A percentile compares a stretch with the other conserved stretches of the same genome.
Conservation (phyloP, 2,329 filamentous ascomycete genomes). For the Fusarium marasasianum region DNA sequence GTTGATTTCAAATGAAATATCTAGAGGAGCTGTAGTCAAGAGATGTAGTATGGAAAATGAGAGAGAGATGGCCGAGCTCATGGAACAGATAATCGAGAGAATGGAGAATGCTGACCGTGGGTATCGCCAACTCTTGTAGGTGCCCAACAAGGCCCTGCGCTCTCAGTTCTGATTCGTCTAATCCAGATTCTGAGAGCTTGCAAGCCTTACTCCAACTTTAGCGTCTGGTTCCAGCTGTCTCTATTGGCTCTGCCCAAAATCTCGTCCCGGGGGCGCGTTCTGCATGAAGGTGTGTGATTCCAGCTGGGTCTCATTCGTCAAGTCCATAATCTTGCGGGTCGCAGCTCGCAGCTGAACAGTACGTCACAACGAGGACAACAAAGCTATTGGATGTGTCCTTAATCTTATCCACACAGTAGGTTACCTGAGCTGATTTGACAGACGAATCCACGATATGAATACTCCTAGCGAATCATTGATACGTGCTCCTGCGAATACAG, state of each 20-base stretch:
- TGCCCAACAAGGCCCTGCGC: neutral
- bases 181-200: neutral
- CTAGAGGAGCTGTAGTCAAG: rapidly evolving
- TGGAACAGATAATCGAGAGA: too few species aligned
- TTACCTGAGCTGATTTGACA: rapidly evolving
- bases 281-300: rapidly evolving
- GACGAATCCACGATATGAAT: neutral
- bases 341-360: rapidly evolving
- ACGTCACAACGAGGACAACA: too few species aligned
- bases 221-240: too few species aligned
- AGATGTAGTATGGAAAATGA: too few species aligned
- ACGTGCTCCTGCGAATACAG: too few species aligned
- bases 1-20: rapidly evolving
- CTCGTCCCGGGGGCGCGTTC: rapidly evolving
- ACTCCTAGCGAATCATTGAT: too few species aligned
- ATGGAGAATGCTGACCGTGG: rapidly evolving
- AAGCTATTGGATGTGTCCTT: rapidly evolving
- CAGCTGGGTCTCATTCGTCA: rapidly evolving
- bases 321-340: neutral
- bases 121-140: rapidly evolving
- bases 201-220: too few species aligned
- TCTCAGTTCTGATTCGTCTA: neutral
- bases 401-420: neutral
- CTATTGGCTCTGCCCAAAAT: rapidly evolving
- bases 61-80: too few species aligned